These are phyloP conservation scores for Podila epicladia DNA, from an alignment of 192 early-diverging fungal species.

Conservation along the genomic window DNA sequence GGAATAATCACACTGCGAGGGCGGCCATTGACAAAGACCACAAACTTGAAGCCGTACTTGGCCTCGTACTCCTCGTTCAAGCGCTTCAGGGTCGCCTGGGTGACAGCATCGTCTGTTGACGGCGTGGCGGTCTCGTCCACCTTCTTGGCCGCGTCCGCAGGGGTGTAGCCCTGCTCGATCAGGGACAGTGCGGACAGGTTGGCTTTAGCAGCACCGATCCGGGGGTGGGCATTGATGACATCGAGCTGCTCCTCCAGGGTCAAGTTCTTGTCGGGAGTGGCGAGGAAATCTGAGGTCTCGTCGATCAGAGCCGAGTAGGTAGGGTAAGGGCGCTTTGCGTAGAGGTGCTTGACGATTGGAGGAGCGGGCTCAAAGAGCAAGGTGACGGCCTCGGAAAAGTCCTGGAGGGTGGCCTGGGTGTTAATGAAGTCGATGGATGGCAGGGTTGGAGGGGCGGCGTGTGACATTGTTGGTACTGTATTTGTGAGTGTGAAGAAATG, in stretches of 20 bases:
- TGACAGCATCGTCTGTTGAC: constrained; percentile 60
- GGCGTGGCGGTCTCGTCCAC: constrained; percentile 30
- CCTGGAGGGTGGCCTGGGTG: constrained; percentile 55
- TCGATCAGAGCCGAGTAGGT: constrained; percentile 75
- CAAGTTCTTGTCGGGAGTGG: constrained; percentile 60
- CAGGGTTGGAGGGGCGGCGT: constrained; percentile 51
- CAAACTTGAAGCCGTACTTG: constrained; percentile 83
- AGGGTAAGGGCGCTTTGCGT: constrained; percentile 73
- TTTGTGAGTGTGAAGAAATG: constrained; percentile 9
- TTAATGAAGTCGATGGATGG: constrained; percentile 76
- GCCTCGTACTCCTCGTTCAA: constrained; percentile 78
- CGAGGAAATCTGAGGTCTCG: constrained; percentile 58
- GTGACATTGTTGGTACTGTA: constrained; percentile 14
- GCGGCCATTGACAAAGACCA: constrained; percentile 85
- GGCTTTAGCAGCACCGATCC: constrained; percentile 79
- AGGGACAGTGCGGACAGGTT: constrained; percentile 77
- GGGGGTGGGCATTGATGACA: constrained; percentile 91
- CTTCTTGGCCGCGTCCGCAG: constrained; percentile 51
- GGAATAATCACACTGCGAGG: constrained; percentile 79
- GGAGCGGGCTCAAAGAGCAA: constrained; percentile 88
- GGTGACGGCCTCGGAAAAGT: constrained; percentile 69
- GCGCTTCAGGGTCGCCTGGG: constrained; percentile 60
- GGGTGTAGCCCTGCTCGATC: constrained; percentile 75
- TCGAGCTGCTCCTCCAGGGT: constrained; percentile 73
- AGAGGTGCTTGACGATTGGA: constrained; percentile 77